Evolutionary conservation across 2,329 filamentous ascomycete species (phyloP), one percentile per base, ranked within the genome.

Genomic region (Aspergillus phoenicis): DNA sequence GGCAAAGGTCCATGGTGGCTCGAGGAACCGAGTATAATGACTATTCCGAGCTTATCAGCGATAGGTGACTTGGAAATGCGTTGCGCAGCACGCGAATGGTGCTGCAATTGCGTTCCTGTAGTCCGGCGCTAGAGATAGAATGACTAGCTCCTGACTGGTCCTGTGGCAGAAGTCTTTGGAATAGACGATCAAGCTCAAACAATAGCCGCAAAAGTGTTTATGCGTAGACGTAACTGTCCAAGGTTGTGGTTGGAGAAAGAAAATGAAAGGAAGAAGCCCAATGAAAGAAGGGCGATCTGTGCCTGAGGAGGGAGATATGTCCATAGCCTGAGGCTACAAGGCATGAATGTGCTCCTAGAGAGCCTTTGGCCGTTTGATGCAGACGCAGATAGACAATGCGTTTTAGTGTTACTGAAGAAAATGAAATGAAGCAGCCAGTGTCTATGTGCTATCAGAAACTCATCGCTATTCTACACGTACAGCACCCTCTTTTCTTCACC

Each of bases 381-480:
- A 43, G n/a, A 17, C 24, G 28, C n/a, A 33, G 30, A 15, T 15
- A 28, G 4, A 41, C 11, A 36, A 11, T 5, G 26, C 39, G 10
- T 13, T n/a, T 5, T 24, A 30, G 15, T 11, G 28, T 24, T 36
- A 47, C 39, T 15, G 15, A 3, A 56, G 41, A 20, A 47, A 6
- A 26, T 8, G 8, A 6, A 8, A 45, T 38, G 8, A 47, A 60
- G 58, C 57, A 54, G 55, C 52, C 55, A 65, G 65, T 64, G 64
- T 76, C 71, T 77, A 77, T 75, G 70, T 73, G 73, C 71, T 71
- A 73, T 71, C 68, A 65, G 67, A 70, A 71, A 71, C 63, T 69
- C 68, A 70, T 70, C 70, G 66, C 66, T 76, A 77, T 73, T 76
- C 75, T 76, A 77, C 73, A 75, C 65, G 52, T 65, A 65, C 66